Evolutionary conservation across 78 protist genomes (phyloP), one percentile per base, ranked within the genome.

Genomic region (Pigoraptor vietnamica): DNA sequence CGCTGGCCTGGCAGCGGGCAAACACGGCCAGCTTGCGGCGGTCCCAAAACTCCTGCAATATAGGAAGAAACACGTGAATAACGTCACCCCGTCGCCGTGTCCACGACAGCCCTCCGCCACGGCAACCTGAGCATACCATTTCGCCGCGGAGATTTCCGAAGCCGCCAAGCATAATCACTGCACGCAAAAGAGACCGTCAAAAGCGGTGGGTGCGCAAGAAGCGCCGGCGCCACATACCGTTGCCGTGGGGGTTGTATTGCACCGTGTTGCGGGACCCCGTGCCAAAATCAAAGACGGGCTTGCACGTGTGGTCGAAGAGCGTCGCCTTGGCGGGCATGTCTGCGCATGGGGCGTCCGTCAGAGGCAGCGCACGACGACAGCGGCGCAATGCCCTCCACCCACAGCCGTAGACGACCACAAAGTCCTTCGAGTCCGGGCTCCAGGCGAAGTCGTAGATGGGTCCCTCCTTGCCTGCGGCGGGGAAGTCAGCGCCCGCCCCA

Each of bases 111-210:
- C n/a, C n/a, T n/a, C n/a, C n/a, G n/a, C n/a, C n/a, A n/a, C n/a
- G n/a, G n/a, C n/a, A n/a, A 88, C 24, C 9, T 23, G 0, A 14
- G 32, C 89, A 23, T 9, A 91, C 94, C 91, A 95, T 92, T 36
- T 92, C 86, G 79, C 95, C 95, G 37, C 83, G 40, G 89, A 95
- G 37, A 88, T 92, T 92, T 33, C 97, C 97, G 33, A 95, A 95
- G 81, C 97, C 97, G 0, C 91, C 95, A 0, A 95, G 87, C 67
- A 48, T 48, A 14, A 48, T 48, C 67, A 48, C 24, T 2, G 2
- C 39, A 23, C 1, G 19, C 88, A 37, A 14, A 37, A 86, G 2
- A 86, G 2, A 48, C 67, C 6, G 29, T 14, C 67, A 48, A 6
- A 48, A 48, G 29, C 67, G 14, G 67, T 48, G 29, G 14, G 14